phyloP scores from a whole-genome alignment of 257 asterid genomes.

The Rhazya stricta region DNA sequence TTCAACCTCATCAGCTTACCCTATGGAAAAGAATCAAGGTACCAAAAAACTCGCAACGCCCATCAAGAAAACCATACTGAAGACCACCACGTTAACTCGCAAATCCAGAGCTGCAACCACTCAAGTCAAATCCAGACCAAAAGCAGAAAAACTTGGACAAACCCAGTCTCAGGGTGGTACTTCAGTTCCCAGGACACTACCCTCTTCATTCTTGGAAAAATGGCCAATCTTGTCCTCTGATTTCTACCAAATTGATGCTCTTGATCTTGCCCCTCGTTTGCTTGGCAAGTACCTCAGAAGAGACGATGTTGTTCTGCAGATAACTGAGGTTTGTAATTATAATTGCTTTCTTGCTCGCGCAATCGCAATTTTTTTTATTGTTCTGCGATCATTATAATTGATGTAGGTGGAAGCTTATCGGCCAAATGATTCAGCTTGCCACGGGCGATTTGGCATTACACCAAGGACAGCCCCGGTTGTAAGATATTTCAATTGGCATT shows the following conservation, averaged over 20 bases:
- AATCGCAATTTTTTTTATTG: not conserved
- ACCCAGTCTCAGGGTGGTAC: conserved; percentile 14
- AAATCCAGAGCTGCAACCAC: conserved; percentile 25
- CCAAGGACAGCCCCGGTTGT: conserved; percentile 95
- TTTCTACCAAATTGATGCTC: conserved; percentile 87
- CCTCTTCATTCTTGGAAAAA: conserved; percentile 26
- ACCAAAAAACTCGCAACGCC: conserved; percentile 22
- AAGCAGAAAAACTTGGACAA: conserved; percentile 15
- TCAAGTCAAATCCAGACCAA: conserved; percentile 21
- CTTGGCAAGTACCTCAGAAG: conserved; percentile 82
- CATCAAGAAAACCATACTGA: conserved; percentile 19
- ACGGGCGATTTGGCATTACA: conserved; percentile 83
- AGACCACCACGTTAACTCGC: conserved; percentile 2
- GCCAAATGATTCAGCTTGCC: conserved; percentile 94
- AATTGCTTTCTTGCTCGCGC: not conserved
- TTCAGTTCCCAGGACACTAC: conserved; percentile 21
- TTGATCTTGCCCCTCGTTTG: conserved; percentile 92
- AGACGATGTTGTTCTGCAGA: conserved; percentile 80
- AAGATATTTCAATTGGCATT: conserved; percentile 21
- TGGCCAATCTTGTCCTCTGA: conserved; percentile 43
- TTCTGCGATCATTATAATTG: conserved; percentile 16
- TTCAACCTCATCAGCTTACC: conserved; percentile 1
- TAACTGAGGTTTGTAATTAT: conserved; percentile 67
- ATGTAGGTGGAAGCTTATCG: conserved; percentile 93
- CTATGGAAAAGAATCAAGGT: conserved; percentile 25